phyloP scores from a whole-genome alignment of 768 basidiomycete species.

The Pulveroboletus sp. region DNA sequence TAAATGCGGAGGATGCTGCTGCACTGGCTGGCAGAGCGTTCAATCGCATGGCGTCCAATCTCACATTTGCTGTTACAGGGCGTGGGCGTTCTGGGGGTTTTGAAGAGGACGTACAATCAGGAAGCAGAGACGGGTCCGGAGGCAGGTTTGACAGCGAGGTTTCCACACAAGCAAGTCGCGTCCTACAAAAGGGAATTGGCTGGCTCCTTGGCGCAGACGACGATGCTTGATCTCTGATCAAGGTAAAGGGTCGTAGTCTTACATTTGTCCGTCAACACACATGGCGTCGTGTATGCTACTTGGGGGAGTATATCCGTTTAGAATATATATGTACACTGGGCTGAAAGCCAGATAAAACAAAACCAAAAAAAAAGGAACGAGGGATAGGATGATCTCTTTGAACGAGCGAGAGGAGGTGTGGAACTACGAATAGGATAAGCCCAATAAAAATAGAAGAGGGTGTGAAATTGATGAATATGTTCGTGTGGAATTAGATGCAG shows the following conservation, averaged over 20 bases:
- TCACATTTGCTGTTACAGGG: constrained; percentile 61
- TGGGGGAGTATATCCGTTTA: constrained; percentile 14
- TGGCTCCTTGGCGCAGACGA: constrained; percentile 93
- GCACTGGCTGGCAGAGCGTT: constrained; percentile 78
- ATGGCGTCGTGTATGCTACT: constrained; percentile 14
- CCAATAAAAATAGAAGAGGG: constrained; percentile 22
- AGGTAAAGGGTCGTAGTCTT: constrained; percentile 5
- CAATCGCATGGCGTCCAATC: constrained; percentile 68
- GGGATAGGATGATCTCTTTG: constrained; percentile 10
- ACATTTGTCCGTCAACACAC: constrained; percentile 15
- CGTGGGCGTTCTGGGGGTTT: constrained; percentile 22
- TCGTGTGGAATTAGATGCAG: constrained; percentile 8
- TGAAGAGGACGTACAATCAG: constrained; percentile 23
- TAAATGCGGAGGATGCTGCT: constrained; percentile 73
- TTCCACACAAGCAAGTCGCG: constrained; percentile 69
- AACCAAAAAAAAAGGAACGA: constrained; percentile 17
- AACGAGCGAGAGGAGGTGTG: constrained; percentile 13
- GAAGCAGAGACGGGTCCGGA: constrained; percentile 38
- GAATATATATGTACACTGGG: constrained; percentile 25
- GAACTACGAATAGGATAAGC: constrained; percentile 28
- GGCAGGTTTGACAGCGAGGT: constrained; percentile 51
- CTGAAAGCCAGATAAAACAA: constrained; percentile 24
- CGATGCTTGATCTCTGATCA: constrained; percentile 2
- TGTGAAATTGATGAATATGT: constrained; percentile 4
- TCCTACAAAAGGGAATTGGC: constrained; percentile 85